Evolutionary conservation across 768 basidiomycete species (phyloP).

Genomic region (Dioszegia aurantiaca): DNA sequence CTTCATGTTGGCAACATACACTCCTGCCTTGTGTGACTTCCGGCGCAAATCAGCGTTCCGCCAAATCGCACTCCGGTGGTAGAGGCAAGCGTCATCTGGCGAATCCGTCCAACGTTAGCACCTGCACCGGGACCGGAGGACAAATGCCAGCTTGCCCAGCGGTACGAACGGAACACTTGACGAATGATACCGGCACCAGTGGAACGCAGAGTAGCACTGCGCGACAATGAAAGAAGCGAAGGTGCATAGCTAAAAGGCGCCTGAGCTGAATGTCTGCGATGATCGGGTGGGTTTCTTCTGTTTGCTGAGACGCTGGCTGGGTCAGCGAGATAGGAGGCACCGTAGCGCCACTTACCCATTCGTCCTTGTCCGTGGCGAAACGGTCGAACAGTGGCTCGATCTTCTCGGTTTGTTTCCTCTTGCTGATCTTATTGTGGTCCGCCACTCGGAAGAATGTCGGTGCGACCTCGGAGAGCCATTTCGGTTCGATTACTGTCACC

Average conservation of each 20-base stretch:
- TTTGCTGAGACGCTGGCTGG: constrained; percentile 42
- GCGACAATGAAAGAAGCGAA: too few species aligned
- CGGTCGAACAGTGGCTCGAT: constrained; percentile 95
- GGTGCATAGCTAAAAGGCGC: constrained; percentile 7
- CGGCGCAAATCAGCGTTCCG: too few species aligned
- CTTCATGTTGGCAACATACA: too few species aligned
- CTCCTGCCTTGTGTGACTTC: too few species aligned
- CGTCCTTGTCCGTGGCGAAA: constrained; percentile 54
- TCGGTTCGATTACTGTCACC: constrained; percentile 89
- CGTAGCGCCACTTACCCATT: constrained; percentile 58
- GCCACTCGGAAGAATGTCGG: constrained; percentile 99
- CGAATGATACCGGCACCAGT: too few species aligned
- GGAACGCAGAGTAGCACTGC: too few species aligned
- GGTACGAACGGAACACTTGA: too few species aligned
- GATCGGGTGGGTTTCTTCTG: constrained; percentile 47
- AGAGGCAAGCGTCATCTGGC: too few species aligned
- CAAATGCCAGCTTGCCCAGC: too few species aligned
- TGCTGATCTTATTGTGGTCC: constrained; percentile 88
- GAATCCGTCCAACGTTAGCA: too few species aligned
- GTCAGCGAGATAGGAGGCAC: background rate
- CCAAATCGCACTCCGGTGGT: too few species aligned
- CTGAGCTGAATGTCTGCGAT: constrained; percentile 45
- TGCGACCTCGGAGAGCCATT: constrained; percentile 97
- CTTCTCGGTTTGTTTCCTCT: constrained; percentile 57
- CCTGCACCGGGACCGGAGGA: too few species aligned